phyloP scores from a whole-genome alignment of 495 filamentous ascomycete species.

The Durotheca rogersii region DNA sequence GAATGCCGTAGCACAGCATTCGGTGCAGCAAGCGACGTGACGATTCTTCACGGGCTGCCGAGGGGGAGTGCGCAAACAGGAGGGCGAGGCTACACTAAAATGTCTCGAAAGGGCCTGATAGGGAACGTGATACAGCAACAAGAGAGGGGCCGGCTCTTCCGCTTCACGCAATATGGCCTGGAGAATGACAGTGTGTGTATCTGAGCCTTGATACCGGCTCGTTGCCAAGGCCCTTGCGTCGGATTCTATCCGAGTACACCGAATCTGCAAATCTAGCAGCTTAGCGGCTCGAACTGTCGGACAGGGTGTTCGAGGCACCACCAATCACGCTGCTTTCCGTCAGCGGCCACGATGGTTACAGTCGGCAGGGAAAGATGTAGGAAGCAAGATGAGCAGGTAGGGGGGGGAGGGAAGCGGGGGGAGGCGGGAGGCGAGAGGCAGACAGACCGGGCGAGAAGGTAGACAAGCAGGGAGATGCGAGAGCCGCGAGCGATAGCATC shows the following conservation, averaged over 20 bases:
- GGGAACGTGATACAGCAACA: background rate
- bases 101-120: background rate
- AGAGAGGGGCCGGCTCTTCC: background rate
- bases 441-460: background rate
- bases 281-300: slow-evolving; percentile 19
- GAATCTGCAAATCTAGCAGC: background rate
- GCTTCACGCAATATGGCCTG: no score
- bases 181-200: no score
- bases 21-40: background rate
- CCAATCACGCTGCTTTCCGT: slow-evolving; percentile 13
- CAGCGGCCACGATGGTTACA: slow-evolving; percentile 11
- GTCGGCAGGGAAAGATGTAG: background rate
- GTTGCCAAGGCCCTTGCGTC: background rate
- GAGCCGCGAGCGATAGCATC: slow-evolving; percentile 26
- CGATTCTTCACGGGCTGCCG: no score
- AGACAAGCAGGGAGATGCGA: slow-evolving; percentile 9
- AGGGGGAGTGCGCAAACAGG: no score
- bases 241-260: background rate
- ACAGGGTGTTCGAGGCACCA: background rate
- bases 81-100: background rate
- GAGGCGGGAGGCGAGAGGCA: no score
- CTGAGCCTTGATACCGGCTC: background rate
- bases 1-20: background rate
- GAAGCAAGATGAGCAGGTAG: background rate
- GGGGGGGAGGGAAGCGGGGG: no score